Evolutionary conservation across 2,329 filamentous ascomycete genomes (phyloP).

Genomic region (Didymella lethalis): DNA sequence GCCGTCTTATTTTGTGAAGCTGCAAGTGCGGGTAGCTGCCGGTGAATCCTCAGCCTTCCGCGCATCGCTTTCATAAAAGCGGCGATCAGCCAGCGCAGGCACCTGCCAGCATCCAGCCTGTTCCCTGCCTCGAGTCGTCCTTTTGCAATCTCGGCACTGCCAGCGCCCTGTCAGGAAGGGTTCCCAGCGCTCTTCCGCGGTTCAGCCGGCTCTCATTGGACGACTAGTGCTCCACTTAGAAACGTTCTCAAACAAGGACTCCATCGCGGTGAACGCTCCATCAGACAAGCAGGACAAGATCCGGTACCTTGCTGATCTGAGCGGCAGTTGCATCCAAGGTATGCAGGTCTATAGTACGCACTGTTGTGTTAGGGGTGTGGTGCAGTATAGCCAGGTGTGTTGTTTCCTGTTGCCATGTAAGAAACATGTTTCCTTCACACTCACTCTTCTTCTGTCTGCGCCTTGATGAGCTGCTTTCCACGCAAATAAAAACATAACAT

Average conservation of each 20-base stretch:
- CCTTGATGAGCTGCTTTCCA: conserved; percentile 32
- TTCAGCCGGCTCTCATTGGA: conserved; percentile 26
- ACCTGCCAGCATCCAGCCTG: conserved; percentile 9
- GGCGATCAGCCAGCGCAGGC: conserved; percentile 17
- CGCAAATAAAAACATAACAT: conserved; percentile 17
- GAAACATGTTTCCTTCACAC: conserved; percentile 14
- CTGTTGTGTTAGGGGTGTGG: conserved; percentile 15
- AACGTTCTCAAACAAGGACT: conserved; percentile 22
- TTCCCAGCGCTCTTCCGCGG: conserved; percentile 12
- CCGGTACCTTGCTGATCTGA: conserved; percentile 17
- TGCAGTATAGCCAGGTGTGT: conserved; percentile 4
- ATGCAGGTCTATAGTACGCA: conserved; percentile 11
- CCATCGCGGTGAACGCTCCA: conserved; percentile 15
- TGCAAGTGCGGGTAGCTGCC: conserved; percentile 21
- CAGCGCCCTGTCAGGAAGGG: conserved; percentile 21
- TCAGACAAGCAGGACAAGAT: conserved; percentile 24
- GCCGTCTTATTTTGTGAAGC: conserved; percentile 3
- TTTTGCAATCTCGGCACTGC: conserved; percentile 25
- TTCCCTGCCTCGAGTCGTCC: conserved; percentile 18
- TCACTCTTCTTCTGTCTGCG: conserved; percentile 22
- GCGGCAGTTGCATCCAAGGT: conserved; percentile 15
- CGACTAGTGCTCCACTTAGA: conserved; percentile 13
- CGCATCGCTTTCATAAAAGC: conserved; percentile 9
- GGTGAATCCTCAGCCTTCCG: conserved; percentile 20
- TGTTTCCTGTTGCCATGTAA: conserved; percentile 5